A percentile compares a stretch with the other conserved stretches of the same genome.
Evolutionary conservation across 768 basidiomycete species (phyloP).

Genomic region (Mycena venus): DNA sequence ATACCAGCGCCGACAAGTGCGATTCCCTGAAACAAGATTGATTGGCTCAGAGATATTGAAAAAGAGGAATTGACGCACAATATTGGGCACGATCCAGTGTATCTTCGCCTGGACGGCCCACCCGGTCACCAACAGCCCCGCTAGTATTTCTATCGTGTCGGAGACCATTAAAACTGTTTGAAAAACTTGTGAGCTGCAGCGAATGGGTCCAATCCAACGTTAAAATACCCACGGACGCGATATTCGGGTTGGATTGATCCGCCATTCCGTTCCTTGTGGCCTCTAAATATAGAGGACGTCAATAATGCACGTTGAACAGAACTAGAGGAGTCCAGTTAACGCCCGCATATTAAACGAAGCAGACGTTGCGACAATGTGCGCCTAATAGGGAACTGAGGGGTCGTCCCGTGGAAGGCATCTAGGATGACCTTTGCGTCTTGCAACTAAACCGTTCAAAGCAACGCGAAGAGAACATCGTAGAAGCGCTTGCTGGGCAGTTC

Average conservation of each 20-base stretch:
- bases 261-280: constrained; percentile 59
- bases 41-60: background rate
- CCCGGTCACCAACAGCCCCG: constrained; percentile 77
- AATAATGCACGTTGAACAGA: constrained; percentile 75
- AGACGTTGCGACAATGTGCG: too few species aligned
- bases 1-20: constrained; percentile 67
- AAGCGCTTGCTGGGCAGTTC: too few species aligned
- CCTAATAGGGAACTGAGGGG: too few species aligned
- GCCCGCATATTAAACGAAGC: too few species aligned
- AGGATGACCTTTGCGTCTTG: too few species aligned
- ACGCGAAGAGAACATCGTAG: too few species aligned
- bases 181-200: background rate
- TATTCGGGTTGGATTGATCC: constrained; percentile 65
- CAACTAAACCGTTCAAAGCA: too few species aligned
- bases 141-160: constrained; percentile 70
- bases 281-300: constrained; percentile 66
- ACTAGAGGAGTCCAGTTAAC: constrained; percentile 38
- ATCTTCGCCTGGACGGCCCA: constrained; percentile 72
- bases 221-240: constrained; percentile 56
- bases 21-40: constrained; percentile 75
- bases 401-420: too few species aligned
- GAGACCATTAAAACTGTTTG: constrained; percentile 69
- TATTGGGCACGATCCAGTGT: constrained; percentile 80
- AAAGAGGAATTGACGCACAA: constrained; percentile 55
- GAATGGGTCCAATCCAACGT: too few species aligned